These are phyloP conservation scores for Rhynchosporium agropyri DNA, from an alignment of 2,329 filamentous ascomycete genomes.

Conservation along the genomic window DNA sequence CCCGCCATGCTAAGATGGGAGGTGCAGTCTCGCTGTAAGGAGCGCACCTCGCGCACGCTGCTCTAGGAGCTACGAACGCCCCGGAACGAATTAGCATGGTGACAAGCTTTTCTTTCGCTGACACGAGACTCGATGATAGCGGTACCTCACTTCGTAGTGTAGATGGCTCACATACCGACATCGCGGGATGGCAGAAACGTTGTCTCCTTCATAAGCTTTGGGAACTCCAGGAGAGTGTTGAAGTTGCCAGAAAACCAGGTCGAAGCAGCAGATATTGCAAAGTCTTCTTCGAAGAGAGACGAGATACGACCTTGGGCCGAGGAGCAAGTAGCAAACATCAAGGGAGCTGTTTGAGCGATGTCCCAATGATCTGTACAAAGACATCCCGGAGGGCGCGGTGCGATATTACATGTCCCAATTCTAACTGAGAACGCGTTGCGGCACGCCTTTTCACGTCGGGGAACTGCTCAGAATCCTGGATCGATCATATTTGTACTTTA, in stretches of 20 bases:
- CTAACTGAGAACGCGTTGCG: background rate
- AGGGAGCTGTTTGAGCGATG: constrained; percentile 26
- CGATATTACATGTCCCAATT: constrained; percentile 13
- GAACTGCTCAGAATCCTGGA: background rate
- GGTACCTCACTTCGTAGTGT: constrained; percentile 18
- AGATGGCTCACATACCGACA: constrained; percentile 1
- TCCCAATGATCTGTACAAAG: constrained; percentile 25
- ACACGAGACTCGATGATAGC: constrained; percentile 8
- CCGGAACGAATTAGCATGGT: constrained; percentile 20
- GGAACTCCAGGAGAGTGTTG: constrained; percentile 22
- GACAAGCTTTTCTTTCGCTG: constrained; percentile 8
- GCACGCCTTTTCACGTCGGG: too few species aligned
- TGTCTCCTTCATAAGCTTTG: constrained; percentile 18
- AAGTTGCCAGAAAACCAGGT: constrained; percentile 16
- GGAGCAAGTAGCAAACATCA: constrained; percentile 28
- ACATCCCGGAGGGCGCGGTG: constrained; percentile 22
- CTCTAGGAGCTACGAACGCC: constrained; percentile 10
- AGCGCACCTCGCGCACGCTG: constrained; percentile 21
- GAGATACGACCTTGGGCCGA: constrained; percentile 25
- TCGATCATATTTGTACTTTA: background rate
- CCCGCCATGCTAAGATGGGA: constrained; percentile 35
- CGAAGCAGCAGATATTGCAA: constrained; percentile 7
- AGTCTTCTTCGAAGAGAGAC: constrained; percentile 14
- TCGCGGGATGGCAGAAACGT: constrained; percentile 4
- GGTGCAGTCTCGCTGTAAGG: constrained; percentile 24